phyloP scores from a whole-genome alignment of 2,329 filamentous ascomycete genomes.

The Corynespora cassiicola region DNA sequence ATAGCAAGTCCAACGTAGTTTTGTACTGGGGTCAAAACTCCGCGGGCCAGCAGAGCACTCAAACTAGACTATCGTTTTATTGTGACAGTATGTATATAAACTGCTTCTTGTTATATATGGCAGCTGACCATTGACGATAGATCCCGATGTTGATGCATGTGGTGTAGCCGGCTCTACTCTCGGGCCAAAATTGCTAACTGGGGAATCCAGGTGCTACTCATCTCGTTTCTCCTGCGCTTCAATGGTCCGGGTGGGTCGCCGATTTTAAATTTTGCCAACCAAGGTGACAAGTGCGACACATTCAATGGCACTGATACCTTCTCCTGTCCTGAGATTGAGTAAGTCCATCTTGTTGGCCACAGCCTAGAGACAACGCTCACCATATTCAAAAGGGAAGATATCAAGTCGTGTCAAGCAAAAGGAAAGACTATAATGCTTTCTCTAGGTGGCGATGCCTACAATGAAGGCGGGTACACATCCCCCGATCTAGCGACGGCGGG shows the following conservation, averaged over 20 bases:
- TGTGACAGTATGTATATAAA: constrained; percentile 13
- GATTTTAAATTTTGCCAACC: constrained; percentile 69
- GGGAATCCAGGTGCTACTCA: constrained; percentile 62
- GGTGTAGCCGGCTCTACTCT: background rate
- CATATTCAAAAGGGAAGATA: constrained; percentile 49
- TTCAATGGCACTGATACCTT: constrained; percentile 66
- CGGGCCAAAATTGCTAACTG: constrained; percentile 43
- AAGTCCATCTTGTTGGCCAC: constrained; percentile 34
- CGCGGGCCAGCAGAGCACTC: constrained; percentile 15
- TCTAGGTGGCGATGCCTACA: constrained; percentile 74
- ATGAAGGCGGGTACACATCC: constrained; percentile 67
- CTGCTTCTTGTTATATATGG: constrained; percentile 21
- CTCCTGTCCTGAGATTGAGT: constrained; percentile 71
- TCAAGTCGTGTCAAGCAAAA: constrained; percentile 64
- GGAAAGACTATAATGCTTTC: constrained; percentile 77
- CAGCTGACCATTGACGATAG: constrained; percentile 60
- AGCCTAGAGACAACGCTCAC: background rate
- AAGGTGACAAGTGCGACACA: constrained; percentile 65
- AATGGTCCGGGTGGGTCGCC: constrained; percentile 57
- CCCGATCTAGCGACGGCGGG: constrained; percentile 38
- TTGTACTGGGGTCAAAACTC: constrained; percentile 69
- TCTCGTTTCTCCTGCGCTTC: constrained; percentile 69
- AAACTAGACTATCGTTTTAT: constrained; percentile 20
- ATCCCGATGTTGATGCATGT: constrained; percentile 52
- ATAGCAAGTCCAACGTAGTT: constrained; percentile 58